Evolutionary conservation across 257 asterid genomes (phyloP).

Genomic region (Solanum piurae): DNA sequence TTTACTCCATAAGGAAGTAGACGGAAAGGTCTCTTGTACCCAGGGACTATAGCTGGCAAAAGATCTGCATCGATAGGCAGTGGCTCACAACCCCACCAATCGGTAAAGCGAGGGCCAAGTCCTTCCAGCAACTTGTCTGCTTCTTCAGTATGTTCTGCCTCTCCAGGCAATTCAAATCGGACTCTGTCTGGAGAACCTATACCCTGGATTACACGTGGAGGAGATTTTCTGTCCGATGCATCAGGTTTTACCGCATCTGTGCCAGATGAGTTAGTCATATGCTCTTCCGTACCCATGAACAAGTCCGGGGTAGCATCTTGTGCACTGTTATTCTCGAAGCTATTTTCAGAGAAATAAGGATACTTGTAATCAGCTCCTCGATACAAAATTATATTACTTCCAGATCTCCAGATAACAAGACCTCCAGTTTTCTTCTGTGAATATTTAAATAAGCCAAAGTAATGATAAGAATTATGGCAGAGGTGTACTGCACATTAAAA

Average conservation of each 20-base stretch:
- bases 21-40: constrained; percentile 78
- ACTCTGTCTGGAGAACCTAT: constrained; percentile 82
- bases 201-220: constrained; percentile 51
- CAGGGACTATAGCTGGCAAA: constrained; percentile 80
- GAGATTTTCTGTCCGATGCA: constrained; percentile 15
- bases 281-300: constrained; percentile 17
- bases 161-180: constrained; percentile 91
- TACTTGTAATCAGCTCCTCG: constrained; percentile 83
- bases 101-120: constrained; percentile 87
- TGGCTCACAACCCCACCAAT: constrained; percentile 98
- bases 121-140: constrained; percentile 73
- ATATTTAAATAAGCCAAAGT: not conserved
- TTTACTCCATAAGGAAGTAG: constrained; percentile 89
- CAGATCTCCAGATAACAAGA: constrained; percentile 94
- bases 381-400: constrained; percentile 72
- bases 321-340: constrained; percentile 12
- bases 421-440: constrained; percentile 96
- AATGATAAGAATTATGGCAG: not conserved
- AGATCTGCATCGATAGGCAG: constrained; percentile 95
- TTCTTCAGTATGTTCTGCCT: constrained; percentile 71
- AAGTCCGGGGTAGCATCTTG: constrained; percentile 30
- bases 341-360: constrained; percentile 57
- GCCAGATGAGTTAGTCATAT: constrained; percentile 15
- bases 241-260: constrained; percentile 14
- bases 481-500: not conserved